Conservation (phyloP, 192 early-diverging fungal genomes). For the Phycomyces nitens region DNA sequence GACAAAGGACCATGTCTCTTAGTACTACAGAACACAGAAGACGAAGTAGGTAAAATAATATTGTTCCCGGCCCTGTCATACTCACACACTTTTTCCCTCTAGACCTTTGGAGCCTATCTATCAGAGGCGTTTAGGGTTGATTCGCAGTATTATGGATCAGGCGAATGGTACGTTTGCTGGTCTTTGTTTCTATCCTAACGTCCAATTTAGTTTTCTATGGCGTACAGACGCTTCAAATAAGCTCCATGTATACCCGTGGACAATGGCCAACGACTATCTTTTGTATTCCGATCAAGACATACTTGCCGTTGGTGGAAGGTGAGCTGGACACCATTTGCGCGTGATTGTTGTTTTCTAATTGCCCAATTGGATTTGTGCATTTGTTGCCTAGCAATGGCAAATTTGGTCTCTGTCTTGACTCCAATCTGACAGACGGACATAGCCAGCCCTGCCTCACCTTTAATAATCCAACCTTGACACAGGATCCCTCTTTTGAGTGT, state of each 20-base stretch:
- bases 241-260: conserved; percentile 57
- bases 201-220: conserved; percentile 65
- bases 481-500: conserved; percentile 9
- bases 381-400: conserved; percentile 39
- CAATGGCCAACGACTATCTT: conserved; percentile 75
- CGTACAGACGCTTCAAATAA: conserved; percentile 31
- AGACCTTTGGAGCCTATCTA: conserved; percentile 77
- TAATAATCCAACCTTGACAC: conserved; percentile 8
- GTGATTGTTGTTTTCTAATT: neutral
- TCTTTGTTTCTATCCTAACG: neutral
- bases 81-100: conserved; percentile 1
- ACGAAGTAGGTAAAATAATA: conserved; percentile 37
- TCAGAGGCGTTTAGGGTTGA: conserved; percentile 58
- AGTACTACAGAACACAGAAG: conserved; percentile 59
- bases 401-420: conserved; percentile 73
- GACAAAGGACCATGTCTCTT: conserved; percentile 63
- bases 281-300: conserved; percentile 67
- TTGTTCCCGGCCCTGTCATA: neutral
- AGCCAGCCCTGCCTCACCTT: conserved; percentile 36
- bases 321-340: neutral
- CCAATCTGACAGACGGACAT: conserved; percentile 66
- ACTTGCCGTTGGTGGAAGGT: conserved; percentile 73
- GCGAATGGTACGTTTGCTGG: conserved; percentile 59
- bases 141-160: conserved; percentile 70
- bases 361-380: neutral